Evolutionary conservation across 495 filamentous ascomycete genomes (phyloP).

Genomic region (Talaromyces thailandensis): DNA sequence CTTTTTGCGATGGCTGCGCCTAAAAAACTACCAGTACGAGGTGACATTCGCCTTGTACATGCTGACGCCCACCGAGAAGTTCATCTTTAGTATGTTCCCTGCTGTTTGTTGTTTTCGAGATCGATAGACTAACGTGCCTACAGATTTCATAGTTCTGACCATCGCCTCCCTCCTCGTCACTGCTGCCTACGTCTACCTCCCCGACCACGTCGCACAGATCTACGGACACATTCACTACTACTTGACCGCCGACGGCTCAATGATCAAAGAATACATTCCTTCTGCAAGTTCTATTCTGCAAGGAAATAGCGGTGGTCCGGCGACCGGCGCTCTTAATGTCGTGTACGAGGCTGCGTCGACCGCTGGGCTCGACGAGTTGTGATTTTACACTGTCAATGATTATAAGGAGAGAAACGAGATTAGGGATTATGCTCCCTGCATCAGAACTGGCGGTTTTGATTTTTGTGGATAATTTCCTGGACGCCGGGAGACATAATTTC

Average conservation of each 20-base stretch:
- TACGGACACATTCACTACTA: conserved; percentile 87
- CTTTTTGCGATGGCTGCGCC: conserved; percentile 56
- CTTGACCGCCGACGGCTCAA: conserved; percentile 63
- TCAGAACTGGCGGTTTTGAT: not conserved
- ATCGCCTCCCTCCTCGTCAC: conserved; percentile 76
- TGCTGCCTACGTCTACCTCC: conserved; percentile 83
- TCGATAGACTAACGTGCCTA: not conserved
- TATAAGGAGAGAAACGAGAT: not conserved
- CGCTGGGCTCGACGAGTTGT: conserved; percentile 28
- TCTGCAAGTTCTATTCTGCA: conserved; percentile 24
- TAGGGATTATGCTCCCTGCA: not conserved
- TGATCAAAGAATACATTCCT: conserved; percentile 26
- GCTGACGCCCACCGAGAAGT: conserved; percentile 74
- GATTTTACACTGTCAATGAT: not conserved
- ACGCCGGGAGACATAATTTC: not conserved
- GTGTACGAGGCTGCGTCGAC: conserved; percentile 33
- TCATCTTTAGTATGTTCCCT: conserved; percentile 66
- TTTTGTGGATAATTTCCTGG: not conserved
- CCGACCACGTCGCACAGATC: conserved; percentile 74
- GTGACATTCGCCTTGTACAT: conserved; percentile 81
- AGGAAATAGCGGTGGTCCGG: conserved; percentile 23
- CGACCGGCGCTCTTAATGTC: conserved; percentile 26
- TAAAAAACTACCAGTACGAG: conserved; percentile 81
- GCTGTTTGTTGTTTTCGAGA: not conserved
- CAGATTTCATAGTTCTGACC: conserved; percentile 87